A percentile compares a stretch with the other conserved stretches of the same genome.
These are phyloP conservation scores for Aspergillus tamarii DNA, from an alignment of 2,329 filamentous ascomycete species.

Conservation along the genomic window DNA sequence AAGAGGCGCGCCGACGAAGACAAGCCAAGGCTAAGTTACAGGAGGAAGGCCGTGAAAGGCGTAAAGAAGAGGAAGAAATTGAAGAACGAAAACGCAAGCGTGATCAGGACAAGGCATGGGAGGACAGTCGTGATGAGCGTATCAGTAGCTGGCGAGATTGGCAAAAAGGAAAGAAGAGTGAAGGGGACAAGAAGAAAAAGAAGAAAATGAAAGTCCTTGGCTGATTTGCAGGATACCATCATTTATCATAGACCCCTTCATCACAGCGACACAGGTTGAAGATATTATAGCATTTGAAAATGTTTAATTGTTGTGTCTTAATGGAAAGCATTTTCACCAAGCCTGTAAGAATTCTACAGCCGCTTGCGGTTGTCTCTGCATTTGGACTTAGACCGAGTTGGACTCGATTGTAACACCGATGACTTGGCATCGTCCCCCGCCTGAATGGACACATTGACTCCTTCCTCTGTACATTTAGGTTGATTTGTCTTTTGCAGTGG, in stretches of 20 bases:
- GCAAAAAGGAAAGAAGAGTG: slow-evolving; percentile 69
- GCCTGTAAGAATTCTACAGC: background rate
- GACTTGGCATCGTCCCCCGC: background rate
- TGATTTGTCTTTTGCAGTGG: background rate
- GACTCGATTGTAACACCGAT: background rate
- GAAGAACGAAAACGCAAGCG: slow-evolving; percentile 82
- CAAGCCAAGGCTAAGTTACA: slow-evolving; percentile 95
- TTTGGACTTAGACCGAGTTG: background rate
- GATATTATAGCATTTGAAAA: background rate
- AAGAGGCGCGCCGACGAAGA: slow-evolving; percentile 79
- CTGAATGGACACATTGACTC: background rate
- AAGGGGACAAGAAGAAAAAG: slow-evolving; percentile 57
- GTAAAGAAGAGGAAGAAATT: slow-evolving; percentile 80
- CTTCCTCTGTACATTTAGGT: background rate
- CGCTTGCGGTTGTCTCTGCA: background rate
- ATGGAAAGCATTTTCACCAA: background rate
- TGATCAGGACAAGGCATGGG: slow-evolving; percentile 94
- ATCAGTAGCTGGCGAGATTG: slow-evolving; percentile 96
- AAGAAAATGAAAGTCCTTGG: slow-evolving; percentile 55
- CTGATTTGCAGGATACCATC: slow-evolving; percentile 23
- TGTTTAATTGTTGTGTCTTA: background rate
- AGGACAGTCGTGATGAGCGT: slow-evolving; percentile 84
- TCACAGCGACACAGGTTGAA: background rate
- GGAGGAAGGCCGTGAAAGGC: slow-evolving; percentile 89
- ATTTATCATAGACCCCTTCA: background rate